Evolutionary conservation across 225 moss, liverwort and hornwort genomes (phyloP).

Genomic region (Marchantia polymorpha): DNA sequence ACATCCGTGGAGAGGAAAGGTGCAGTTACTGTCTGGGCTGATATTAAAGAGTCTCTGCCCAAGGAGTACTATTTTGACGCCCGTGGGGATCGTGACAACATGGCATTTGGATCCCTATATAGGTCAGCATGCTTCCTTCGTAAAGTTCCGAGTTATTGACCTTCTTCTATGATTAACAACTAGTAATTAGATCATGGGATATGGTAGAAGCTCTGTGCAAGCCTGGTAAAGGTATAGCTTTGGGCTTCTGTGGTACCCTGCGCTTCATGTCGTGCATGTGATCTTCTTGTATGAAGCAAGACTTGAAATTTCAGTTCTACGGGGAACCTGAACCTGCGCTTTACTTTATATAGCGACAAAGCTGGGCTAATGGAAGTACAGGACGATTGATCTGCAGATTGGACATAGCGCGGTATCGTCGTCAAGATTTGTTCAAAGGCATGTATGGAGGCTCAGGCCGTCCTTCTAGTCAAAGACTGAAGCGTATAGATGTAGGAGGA

Average conservation of each 20-base stretch:
- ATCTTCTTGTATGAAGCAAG: neutral
- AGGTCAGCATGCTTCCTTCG: slow-evolving; percentile 39
- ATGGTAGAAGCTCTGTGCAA: no score
- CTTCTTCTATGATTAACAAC: neutral
- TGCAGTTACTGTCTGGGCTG: slow-evolving; percentile 58
- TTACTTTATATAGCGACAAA: neutral
- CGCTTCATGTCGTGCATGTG: neutral
- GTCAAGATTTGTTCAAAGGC: slow-evolving; percentile 47
- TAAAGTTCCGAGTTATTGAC: neutral
- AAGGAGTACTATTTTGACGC: slow-evolving; percentile 84
- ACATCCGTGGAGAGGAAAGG: slow-evolving; percentile 56
- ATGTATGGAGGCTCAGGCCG: slow-evolving; percentile 21
- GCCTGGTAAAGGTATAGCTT: neutral
- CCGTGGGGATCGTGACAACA: slow-evolving; percentile 85
- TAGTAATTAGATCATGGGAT: no score
- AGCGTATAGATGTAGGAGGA: slow-evolving; percentile 45
- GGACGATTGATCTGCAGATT: slow-evolving; percentile 40
- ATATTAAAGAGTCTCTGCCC: slow-evolving; percentile 40
- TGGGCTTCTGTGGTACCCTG: neutral
- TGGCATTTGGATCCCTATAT: slow-evolving; percentile 89
- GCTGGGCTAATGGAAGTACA: neutral
- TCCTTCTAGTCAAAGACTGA: slow-evolving; percentile 2
- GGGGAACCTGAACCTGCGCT: neutral
- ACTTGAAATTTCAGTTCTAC: neutral
- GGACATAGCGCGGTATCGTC: slow-evolving; percentile 79